phyloP scores from a whole-genome alignment of 164 flowering plant species.

The Liriodendron chinense region DNA sequence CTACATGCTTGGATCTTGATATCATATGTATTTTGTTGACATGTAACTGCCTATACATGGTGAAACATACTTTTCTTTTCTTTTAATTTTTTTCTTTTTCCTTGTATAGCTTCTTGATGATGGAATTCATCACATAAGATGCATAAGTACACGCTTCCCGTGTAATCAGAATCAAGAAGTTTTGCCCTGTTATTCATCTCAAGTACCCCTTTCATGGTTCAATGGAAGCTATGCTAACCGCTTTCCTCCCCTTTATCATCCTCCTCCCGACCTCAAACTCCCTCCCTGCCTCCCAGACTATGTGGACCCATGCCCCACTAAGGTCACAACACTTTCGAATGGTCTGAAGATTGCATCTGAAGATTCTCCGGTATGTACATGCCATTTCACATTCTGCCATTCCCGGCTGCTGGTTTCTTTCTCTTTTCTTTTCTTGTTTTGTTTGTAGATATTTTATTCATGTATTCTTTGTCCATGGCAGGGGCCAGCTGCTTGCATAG shows the following conservation, averaged over 20 bases:
- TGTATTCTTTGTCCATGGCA: slow-evolving; percentile 11
- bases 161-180: slow-evolving; percentile 5
- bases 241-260: slow-evolving; percentile 46
- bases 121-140: background rate
- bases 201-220: slow-evolving; percentile 52
- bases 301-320: slow-evolving; percentile 57
- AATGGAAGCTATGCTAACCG: slow-evolving; percentile 40
- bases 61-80: background rate
- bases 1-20: too few species aligned
- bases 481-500: slow-evolving; percentile 56
- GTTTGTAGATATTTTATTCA: background rate
- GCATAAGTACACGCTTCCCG: background rate
- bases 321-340: slow-evolving; percentile 63
- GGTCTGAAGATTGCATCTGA: slow-evolving; percentile 75
- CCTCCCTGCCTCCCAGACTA: slow-evolving; percentile 66
- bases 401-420: background rate
- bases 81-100: background rate
- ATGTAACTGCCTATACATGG: background rate
- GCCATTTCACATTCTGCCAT: background rate
- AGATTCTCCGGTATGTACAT: slow-evolving; percentile 44
- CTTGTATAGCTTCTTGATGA: slow-evolving; percentile 1
- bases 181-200: slow-evolving; percentile 19
- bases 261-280: slow-evolving; percentile 47
- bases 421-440: background rate
- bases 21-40: too few species aligned